Conservation (phyloP, 805 yeast species). For the Dipodascus albidus region DNA sequence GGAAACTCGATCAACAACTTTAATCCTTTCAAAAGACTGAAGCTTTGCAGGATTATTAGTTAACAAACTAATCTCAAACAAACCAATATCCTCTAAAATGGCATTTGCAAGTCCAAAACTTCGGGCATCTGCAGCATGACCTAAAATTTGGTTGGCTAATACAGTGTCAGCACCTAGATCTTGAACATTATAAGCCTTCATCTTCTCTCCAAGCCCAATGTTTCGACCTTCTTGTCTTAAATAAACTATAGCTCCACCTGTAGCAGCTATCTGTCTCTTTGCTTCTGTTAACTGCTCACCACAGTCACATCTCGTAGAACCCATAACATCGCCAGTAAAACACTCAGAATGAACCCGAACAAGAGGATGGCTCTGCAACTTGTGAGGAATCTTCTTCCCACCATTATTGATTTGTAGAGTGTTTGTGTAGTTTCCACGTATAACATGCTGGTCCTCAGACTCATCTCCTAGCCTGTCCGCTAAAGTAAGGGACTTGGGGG, state of each 20-base stretch:
- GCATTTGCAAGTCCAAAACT: slow-evolving; percentile 91
- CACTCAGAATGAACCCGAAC: slow-evolving; percentile 95
- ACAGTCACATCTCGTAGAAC: slow-evolving; percentile 98
- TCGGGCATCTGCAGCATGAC: slow-evolving; percentile 98
- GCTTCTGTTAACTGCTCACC: slow-evolving; percentile 99
- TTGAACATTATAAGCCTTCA: slow-evolving; percentile 92
- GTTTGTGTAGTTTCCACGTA: not conserved
- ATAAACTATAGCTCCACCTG: slow-evolving; percentile 94
- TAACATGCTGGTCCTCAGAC: not conserved
- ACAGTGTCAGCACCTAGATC: slow-evolving; percentile 98
- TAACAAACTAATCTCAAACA: slow-evolving; percentile 57
- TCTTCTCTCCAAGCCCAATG: slow-evolving; percentile 91
- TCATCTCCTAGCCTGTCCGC: not conserved
- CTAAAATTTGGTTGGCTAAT: slow-evolving; percentile 79
- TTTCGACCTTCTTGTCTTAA: slow-evolving; percentile 98
- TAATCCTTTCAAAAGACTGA: slow-evolving; percentile 75
- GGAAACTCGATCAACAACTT: slow-evolving; percentile 82
- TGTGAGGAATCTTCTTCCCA: not conserved
- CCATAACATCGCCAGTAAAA: slow-evolving; percentile 97
- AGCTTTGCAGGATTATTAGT: slow-evolving; percentile 97
- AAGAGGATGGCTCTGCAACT: slow-evolving; percentile 25
- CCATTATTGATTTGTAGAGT: not conserved
- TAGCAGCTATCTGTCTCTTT: slow-evolving; percentile 77
- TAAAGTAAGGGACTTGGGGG: not conserved
- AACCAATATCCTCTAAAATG: slow-evolving; percentile 72